Percentiles rank a stretch among this genome's conserved stretches.
Evolutionary conservation across 2,329 filamentous ascomycete species (phyloP).

Genomic region (Cyclaneusma minus): DNA sequence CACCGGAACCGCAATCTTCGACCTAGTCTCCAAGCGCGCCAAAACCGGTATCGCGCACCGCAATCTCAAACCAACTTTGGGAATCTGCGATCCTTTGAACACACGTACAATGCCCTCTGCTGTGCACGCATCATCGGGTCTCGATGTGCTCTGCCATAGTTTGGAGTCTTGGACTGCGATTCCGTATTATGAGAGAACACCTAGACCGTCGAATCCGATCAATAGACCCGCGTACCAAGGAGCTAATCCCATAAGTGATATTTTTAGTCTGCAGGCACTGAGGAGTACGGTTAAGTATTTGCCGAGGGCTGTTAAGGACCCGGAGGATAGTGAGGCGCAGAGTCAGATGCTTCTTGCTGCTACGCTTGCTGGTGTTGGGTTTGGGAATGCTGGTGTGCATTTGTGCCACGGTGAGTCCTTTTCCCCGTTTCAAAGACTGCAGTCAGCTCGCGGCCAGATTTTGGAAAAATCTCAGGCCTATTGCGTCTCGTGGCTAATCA

Average conservation of each 20-base stretch:
- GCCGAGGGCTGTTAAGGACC: slow-evolving; percentile 71
- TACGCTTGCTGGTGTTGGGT: slow-evolving; percentile 87
- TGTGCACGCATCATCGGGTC: slow-evolving; percentile 78
- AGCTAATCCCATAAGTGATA: slow-evolving; percentile 92
- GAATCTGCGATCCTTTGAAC: slow-evolving; percentile 75
- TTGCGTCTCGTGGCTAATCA: neutral
- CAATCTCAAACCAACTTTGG: slow-evolving; percentile 86
- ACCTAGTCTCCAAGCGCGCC: slow-evolving; percentile 73
- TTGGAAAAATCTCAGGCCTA: no score
- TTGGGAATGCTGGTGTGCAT: slow-evolving; percentile 95
- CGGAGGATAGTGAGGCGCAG: slow-evolving; percentile 85
- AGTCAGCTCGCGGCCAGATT: neutral
- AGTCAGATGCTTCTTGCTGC: slow-evolving; percentile 90
- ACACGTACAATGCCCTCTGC: slow-evolving; percentile 91
- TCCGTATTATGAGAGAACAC: slow-evolving; percentile 73
- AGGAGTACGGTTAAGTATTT: slow-evolving; percentile 80
- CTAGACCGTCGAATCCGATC: slow-evolving; percentile 78
- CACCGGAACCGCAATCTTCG: slow-evolving; percentile 95
- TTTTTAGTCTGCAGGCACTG: slow-evolving; percentile 83
- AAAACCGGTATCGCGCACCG: slow-evolving; percentile 96
- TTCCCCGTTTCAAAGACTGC: neutral
- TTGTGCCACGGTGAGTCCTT: slow-evolving; percentile 42
- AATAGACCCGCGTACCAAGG: slow-evolving; percentile 89
- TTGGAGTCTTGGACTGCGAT: slow-evolving; percentile 98
- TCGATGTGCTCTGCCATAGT: slow-evolving; percentile 90